Percentiles rank a stretch among this genome's conserved stretches.
Conservation (phyloP, 2,329 filamentous ascomycete species). For the Tothia fuscella region DNA sequence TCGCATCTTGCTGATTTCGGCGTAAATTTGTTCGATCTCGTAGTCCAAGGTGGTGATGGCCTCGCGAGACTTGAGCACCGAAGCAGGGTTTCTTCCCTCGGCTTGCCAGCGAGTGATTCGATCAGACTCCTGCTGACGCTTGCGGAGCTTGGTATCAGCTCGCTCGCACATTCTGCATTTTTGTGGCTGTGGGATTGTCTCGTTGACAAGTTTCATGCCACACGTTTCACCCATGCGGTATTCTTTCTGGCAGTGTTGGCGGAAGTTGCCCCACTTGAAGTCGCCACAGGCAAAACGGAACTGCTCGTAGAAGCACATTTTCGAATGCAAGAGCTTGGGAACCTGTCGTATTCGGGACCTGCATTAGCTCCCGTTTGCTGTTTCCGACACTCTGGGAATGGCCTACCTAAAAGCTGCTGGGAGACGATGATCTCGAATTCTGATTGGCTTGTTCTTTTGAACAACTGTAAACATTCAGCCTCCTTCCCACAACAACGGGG, state of each 20-base stretch:
- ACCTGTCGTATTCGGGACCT: slow-evolving; percentile 18
- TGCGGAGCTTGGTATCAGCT: slow-evolving; percentile 60
- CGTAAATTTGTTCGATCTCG: slow-evolving; percentile 55
- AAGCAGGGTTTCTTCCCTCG: slow-evolving; percentile 51
- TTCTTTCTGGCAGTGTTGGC: slow-evolving; percentile 85
- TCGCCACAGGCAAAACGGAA: slow-evolving; percentile 75
- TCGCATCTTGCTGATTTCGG: slow-evolving; percentile 43
- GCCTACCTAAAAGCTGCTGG: slow-evolving; percentile 20
- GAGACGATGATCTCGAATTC: slow-evolving; percentile 7
- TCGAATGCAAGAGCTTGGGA: slow-evolving; percentile 23
- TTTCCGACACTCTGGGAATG: slow-evolving; percentile 4
- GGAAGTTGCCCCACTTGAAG: slow-evolving; percentile 92
- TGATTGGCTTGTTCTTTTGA: slow-evolving; percentile 7
- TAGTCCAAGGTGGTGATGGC: slow-evolving; percentile 59
- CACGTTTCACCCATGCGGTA: slow-evolving; percentile 95
- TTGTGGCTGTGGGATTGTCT: slow-evolving; percentile 50
- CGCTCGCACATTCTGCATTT: slow-evolving; percentile 81
- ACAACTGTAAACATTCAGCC: slow-evolving; percentile 10
- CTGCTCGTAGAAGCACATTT: slow-evolving; percentile 94
- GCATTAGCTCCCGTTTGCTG: slow-evolving; percentile 18
- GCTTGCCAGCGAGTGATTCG: slow-evolving; percentile 24
- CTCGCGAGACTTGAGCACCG: slow-evolving; percentile 55
- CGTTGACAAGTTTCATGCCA: slow-evolving; percentile 79
- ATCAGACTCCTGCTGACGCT: slow-evolving; percentile 10
- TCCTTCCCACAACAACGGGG: slow-evolving; percentile 4